Evolutionary conservation across 148 eudicot species (phyloP).

Genomic region (Agrostemma githago): DNA sequence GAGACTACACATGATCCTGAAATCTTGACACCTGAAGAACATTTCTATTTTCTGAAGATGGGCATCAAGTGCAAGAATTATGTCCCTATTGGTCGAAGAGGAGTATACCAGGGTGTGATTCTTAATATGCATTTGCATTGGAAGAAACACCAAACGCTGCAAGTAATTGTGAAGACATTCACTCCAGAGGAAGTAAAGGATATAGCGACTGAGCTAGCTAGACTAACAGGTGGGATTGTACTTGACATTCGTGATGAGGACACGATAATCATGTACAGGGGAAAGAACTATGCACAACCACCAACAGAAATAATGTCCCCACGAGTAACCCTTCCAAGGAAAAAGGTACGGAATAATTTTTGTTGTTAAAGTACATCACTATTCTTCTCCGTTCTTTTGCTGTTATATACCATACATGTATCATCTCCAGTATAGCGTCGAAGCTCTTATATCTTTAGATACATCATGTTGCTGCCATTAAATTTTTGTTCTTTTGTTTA

Average conservation of each 20-base stretch:
- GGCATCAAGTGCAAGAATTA: conserved; percentile 85
- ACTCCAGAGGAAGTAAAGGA: conserved; percentile 83
- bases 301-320: conserved; percentile 99
- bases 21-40: conserved; percentile 95
- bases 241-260: conserved; percentile 77
- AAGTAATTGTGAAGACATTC: conserved; percentile 85
- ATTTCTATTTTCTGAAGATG: conserved; percentile 89
- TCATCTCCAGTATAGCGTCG: not conserved
- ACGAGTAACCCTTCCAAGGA: conserved; percentile 70
- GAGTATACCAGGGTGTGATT: conserved; percentile 89
- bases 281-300: conserved; percentile 94
- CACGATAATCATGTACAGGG: conserved; percentile 91
- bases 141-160: conserved; percentile 93
- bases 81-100: conserved; percentile 89
- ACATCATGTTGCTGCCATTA: not conserved
- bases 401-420: too few relatives aligned
- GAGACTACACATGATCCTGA: conserved; percentile 93
- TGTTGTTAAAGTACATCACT: not conserved
- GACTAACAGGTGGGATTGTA: conserved; percentile 91
- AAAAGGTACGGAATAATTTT: conserved; percentile 47
- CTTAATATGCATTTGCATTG: conserved; percentile 98
- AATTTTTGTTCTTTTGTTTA: not conserved
- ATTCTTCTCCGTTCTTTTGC: not conserved
- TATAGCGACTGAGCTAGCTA: conserved; percentile 81
- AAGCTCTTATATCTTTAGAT: not conserved